Evolutionary conservation across 495 filamentous ascomycete species (phyloP).

Genomic region (Penicillium argentinense): DNA sequence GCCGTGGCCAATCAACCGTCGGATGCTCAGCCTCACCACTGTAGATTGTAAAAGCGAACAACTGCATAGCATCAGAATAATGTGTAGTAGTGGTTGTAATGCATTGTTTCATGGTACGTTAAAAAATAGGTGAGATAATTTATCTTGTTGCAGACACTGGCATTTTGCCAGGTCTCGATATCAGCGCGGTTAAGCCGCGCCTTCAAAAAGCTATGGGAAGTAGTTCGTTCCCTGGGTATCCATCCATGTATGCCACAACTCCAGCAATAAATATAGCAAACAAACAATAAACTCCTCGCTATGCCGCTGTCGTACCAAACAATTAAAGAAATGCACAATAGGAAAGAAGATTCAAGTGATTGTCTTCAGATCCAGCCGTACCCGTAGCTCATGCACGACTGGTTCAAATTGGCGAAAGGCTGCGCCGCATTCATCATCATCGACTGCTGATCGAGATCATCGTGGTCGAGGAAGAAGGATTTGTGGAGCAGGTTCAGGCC

Average conservation of each 20-base stretch:
- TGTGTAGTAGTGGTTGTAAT: too few species aligned
- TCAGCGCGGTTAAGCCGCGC: conserved; percentile 11
- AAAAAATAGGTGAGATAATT: conserved; percentile 1
- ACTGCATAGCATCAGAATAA: too few species aligned
- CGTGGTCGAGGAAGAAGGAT: conserved; percentile 49
- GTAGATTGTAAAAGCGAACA: too few species aligned
- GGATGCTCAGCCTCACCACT: neutral
- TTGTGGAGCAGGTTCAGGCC: conserved; percentile 41
- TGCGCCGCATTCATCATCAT: conserved; percentile 26
- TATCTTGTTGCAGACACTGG: conserved; percentile 1
- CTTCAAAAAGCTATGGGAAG: conserved; percentile 11
- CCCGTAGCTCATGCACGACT: conserved; percentile 42
- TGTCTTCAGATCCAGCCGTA: conserved; percentile 45
- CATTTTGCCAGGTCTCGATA: conserved; percentile 1
- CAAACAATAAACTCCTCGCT: conserved; percentile 35
- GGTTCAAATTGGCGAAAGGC: conserved; percentile 30
- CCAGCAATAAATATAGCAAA: conserved; percentile 14
- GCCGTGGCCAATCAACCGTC: conserved; percentile 5
- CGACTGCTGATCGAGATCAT: conserved; percentile 35
- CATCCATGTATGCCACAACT: conserved; percentile 19
- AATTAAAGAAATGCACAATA: conserved; percentile 8
- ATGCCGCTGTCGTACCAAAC: conserved; percentile 31
- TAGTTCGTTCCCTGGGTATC: conserved; percentile 41
- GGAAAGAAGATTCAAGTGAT: conserved; percentile 3
- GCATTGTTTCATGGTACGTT: too few species aligned